Evolutionary conservation across 2,329 filamentous ascomycete species (phyloP), one percentile per base, ranked within the genome.

Genomic region (Alternaria incomplexa): DNA sequence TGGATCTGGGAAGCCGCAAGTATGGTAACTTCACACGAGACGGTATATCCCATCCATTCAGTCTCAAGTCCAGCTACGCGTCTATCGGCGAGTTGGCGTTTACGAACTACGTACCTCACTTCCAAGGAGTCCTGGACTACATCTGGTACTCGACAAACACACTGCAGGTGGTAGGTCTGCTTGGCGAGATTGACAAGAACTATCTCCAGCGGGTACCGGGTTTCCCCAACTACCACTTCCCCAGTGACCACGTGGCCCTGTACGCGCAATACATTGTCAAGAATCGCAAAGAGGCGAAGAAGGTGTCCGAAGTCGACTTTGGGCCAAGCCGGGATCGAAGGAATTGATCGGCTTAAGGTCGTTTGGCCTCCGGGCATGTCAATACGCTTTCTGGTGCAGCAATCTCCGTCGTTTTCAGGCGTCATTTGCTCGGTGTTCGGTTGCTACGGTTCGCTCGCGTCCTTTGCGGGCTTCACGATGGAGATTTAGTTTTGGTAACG

Each of bases 91-190:
- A 97, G 77, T 83, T 98, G 72, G 89, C 89, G 5, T 99, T 97
- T 80, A 99, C 96, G 50, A 99, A 99, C 81, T 99, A 98, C 81
- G 96, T 93, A 13, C 94, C 96, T 1, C 89, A 89, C n/a, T 99
- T 97, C 82, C 88, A 89, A 55, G 94, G 93, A 65, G 92, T 96
- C 61, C 91, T 99, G 70, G 96, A 99, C 79, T 97, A 98, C 81
- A 93, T 99, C 74, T 98, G 94, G 93, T 99, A 97, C 81, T 94
- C 93, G 60, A 95, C 93, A 61, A 97, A 96, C 80, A 89, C 91
- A 22, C 85, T 97, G 47, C 92, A 96, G 76, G 91, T 96, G 23
- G 90, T 93, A 17, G 91, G 91, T 56, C 81, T 97, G 56, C 89
- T 97, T 5, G 94, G 94, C 28, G 91, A 95, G 46, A 92, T 96